Base-by-base conservation (phyloP, 495 filamentous ascomycete genomes). In the Neurospora hispaniola region DNA sequence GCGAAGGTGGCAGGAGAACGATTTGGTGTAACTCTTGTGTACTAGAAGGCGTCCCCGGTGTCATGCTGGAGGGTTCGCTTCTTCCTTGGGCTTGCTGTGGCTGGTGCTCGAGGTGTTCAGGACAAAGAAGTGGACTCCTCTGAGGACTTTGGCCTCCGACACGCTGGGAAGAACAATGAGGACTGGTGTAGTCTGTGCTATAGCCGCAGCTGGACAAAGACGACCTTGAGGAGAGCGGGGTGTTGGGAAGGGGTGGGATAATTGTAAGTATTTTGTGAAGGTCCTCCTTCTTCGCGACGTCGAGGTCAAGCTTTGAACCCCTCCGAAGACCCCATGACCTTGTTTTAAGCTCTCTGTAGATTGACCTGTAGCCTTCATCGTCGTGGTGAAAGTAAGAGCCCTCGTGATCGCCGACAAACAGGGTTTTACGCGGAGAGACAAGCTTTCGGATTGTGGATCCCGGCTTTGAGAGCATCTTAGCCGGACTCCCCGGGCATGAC, bases 121-220 rank as follows among this genome's bases (percentile, higher is more conserved):
- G 76, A n/a, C 73, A 70, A 46, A 80, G 75, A 68, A 79, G 73
- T 3, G 76, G 77, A 40, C 78, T 79, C 43, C 74, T 72, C 59
- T 73, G 71, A 18, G 78, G 78, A 66, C 76, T 80, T 48, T 7
- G 74, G 73, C 8, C 75, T 75, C 40, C 77, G 75, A 46, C 72
- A 40, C 27, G 46, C 27, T 38, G 74, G 44, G 78, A 78, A 38
- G 78, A 78, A 10, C 71, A 71, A 23, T 77, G 70, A 8, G 79
- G 78, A 31, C 74, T 77, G 10, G 73, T 71, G 42, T 75, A 72
- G 54, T 41, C 72, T 18, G 71, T 71, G 44, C 71, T 76, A 71
- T 78, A 73, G 71, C 86, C 82, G 71, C 74, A 83, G 68, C 80
- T 85, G 79, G 79, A 82, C 75, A 86, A 83, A 78, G 85, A 88